phyloP scores from a whole-genome alignment of 2,329 filamentous ascomycete species.

The Myriosclerotinia curreyana region DNA sequence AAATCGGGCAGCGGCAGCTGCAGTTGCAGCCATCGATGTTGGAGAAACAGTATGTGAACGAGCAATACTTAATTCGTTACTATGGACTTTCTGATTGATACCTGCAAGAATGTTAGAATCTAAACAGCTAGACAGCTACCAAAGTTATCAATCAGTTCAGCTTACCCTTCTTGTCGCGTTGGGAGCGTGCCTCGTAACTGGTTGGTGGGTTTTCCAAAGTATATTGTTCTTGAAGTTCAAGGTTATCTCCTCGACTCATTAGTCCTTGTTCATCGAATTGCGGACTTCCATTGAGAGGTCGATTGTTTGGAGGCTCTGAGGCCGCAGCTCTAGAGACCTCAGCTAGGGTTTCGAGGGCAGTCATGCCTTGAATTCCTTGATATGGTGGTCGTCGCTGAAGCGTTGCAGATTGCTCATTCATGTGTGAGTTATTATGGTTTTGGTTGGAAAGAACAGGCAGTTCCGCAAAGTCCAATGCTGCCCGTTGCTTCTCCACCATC shows the following conservation, averaged over 20 bases:
- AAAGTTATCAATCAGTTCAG: slow-evolving; percentile 17
- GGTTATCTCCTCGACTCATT: slow-evolving; percentile 36
- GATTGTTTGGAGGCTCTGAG: slow-evolving; percentile 59
- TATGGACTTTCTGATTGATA: slow-evolving; percentile 4
- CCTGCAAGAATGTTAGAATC: slow-evolving; percentile 13
- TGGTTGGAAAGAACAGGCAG: slow-evolving; percentile 52
- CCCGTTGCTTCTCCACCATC: neutral
- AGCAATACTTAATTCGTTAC: neutral
- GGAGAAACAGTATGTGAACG: slow-evolving; percentile 34
- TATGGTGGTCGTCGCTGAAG: slow-evolving; percentile 36
- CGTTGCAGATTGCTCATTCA: slow-evolving; percentile 13
- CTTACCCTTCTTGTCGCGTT: slow-evolving; percentile 43
- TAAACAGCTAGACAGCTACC: too few relatives aligned
- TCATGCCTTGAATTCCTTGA: slow-evolving; percentile 58
- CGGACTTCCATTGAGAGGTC: slow-evolving; percentile 47
- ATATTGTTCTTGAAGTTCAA: slow-evolving; percentile 59
- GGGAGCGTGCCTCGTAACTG: slow-evolving; percentile 46
- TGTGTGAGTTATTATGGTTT: slow-evolving; percentile 38
- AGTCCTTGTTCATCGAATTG: slow-evolving; percentile 27
- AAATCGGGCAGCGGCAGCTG: slow-evolving; percentile 35
- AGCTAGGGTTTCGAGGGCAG: slow-evolving; percentile 79
- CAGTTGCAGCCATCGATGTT: slow-evolving; percentile 35
- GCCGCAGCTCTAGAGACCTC: slow-evolving; percentile 76
- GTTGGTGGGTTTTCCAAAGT: slow-evolving; percentile 55
- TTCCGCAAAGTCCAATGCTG: slow-evolving; percentile 35